Base-by-base conservation (phyloP, 345 rosid species). In the Anastatica hierochuntica region DNA sequence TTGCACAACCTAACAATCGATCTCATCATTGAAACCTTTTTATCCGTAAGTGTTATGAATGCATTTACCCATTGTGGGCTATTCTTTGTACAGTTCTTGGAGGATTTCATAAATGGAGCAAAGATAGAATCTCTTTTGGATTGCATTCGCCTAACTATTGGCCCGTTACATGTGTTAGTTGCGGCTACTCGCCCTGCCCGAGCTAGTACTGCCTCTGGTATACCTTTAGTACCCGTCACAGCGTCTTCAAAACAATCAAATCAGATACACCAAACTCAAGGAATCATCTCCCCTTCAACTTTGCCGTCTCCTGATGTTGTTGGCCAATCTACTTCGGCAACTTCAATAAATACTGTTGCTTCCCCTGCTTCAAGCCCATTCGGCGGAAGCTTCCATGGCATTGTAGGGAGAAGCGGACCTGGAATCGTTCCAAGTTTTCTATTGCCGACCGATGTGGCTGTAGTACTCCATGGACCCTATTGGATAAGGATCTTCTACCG, bases 111-210 rank as follows among this genome's bases (percentile, higher is more conserved):
- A 51, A 89, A 94, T 74, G 99, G 97, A 49, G 97, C 70, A 27
- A 95, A 88, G 75, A 94, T 94, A 67, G 86, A 86, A 64, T 88
- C 95, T 16, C 84, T 94, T 53, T 74, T 94, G 84, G 99, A 94
- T 67, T 88, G 99, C 74, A 88, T 94, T 69, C 94, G 95, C 51
- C 88, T 94, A 29, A 88, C 97, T 65, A 89, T 94, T 4, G 99
- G 97, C 36, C 99, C 97, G 39, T 75, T 94, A 74, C 83, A 79
- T 75, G 96, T 95, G 52, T 82, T 94, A 69, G 90, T 90, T 10
- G 95, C 94, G 37, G 99, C 99, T 31, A 94, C 95, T 59, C 88
- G 97, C 15, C 97, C 99, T 65, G 97, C 99, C 60, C 81, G 99
- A 69, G 88, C 90, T 63, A 77, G 83, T 69, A 81, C 94, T 49